Evolutionary conservation across 2,329 filamentous ascomycete species (phyloP).

Genomic region (Monosporascus sp.): DNA sequence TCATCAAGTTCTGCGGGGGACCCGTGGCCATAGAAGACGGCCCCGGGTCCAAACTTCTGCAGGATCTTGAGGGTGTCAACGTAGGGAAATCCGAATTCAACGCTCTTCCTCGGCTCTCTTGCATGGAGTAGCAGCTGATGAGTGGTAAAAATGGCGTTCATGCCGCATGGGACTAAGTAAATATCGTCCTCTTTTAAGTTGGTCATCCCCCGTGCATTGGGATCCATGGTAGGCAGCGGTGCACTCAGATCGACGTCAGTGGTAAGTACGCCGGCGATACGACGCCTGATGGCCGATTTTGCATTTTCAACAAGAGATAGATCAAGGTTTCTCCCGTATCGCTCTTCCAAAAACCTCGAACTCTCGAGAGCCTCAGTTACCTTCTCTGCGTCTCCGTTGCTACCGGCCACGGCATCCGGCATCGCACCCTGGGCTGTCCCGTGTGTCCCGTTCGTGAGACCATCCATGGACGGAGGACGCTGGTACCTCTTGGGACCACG

Average conservation of each 20-base stretch:
- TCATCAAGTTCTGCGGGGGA: slow-evolving; percentile 76
- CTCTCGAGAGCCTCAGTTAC: slow-evolving; percentile 55
- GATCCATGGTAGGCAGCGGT: slow-evolving; percentile 41
- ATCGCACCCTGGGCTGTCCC: slow-evolving; percentile 7
- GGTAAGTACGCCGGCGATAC: slow-evolving; percentile 82
- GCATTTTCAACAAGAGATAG: slow-evolving; percentile 73
- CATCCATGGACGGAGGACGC: slow-evolving; percentile 42
- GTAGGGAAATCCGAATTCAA: slow-evolving; percentile 96
- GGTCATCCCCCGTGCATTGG: slow-evolving; percentile 50
- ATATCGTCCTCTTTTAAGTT: slow-evolving; percentile 81
- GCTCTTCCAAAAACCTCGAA: slow-evolving; percentile 80
- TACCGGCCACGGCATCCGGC: background rate
- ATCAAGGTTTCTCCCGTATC: slow-evolving; percentile 88
- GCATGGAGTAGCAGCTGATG: slow-evolving; percentile 68
- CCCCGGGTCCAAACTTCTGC: slow-evolving; percentile 89
- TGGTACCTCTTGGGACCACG: slow-evolving; percentile 82
- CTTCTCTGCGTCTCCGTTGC: slow-evolving; percentile 15
- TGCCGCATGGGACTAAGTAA: slow-evolving; percentile 81
- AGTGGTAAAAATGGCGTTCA: slow-evolving; percentile 91
- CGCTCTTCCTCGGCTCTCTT: slow-evolving; percentile 63
- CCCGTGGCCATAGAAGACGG: slow-evolving; percentile 79
- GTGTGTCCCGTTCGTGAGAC: slow-evolving; percentile 14
- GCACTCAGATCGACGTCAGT: slow-evolving; percentile 63
- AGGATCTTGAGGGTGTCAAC: slow-evolving; percentile 94
- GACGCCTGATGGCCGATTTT: slow-evolving; percentile 75